Conservation (phyloP, 164 flowering plant genomes). For the Litsea cubeba region DNA sequence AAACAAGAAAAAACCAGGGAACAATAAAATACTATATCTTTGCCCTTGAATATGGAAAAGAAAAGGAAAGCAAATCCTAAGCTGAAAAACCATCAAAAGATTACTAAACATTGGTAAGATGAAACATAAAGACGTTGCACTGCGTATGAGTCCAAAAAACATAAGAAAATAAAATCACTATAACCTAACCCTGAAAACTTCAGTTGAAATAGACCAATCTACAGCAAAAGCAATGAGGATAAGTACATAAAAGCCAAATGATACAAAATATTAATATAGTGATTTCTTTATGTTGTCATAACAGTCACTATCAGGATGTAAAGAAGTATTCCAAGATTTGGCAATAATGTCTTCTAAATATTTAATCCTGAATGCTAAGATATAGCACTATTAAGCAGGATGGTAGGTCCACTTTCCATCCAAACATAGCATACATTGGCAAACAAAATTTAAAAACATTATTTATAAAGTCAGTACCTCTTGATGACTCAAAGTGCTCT, state of each 20-base stretch:
- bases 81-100: neutral
- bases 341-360: too few species aligned
- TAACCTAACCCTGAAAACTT: too few species aligned
- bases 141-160: neutral
- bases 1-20: neutral
- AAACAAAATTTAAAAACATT: neutral
- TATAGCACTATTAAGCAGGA: neutral
- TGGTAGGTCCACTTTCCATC: neutral
- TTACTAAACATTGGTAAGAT: neutral
- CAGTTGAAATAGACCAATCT: neutral
- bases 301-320: too few species aligned
- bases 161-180: too few species aligned
- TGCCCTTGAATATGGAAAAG: neutral
- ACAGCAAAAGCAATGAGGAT: neutral
- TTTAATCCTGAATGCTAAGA: neutral
- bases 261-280: neutral
- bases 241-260: neutral
- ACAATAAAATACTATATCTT: neutral
- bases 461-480: slow-evolving; percentile 51
- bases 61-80: neutral
- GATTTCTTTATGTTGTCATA: too few species aligned
- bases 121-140: neutral
- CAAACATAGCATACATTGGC: neutral
- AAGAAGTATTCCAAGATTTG: too few species aligned
- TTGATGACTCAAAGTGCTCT: slow-evolving; percentile 80